Percentiles rank a stretch among this genome's conserved stretches.
Evolutionary conservation across 2,329 filamentous ascomycete species (phyloP).

Genomic region (Chaetomium globosum): DNA sequence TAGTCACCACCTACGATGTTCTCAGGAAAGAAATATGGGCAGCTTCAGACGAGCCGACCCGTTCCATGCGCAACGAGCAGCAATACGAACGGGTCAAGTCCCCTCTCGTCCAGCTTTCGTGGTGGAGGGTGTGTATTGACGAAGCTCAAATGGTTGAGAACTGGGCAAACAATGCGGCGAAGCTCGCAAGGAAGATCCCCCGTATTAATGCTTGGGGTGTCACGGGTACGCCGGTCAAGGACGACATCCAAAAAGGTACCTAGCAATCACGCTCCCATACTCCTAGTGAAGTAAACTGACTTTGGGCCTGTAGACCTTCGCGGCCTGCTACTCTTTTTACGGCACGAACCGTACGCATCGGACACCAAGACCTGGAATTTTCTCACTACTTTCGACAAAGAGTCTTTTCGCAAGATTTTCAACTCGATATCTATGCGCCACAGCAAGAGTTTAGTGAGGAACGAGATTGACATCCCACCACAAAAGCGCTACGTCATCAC

Average conservation of each 20-base stretch:
- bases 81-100: slow-evolving; percentile 69
- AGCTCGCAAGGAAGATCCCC: slow-evolving; percentile 77
- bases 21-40: slow-evolving; percentile 82
- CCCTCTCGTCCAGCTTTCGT: slow-evolving; percentile 77
- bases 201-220: slow-evolving; percentile 89
- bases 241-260: slow-evolving; percentile 47
- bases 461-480: slow-evolving; percentile 75
- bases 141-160: slow-evolving; percentile 94
- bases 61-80: slow-evolving; percentile 65
- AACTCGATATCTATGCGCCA: slow-evolving; percentile 75
- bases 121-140: slow-evolving; percentile 81
- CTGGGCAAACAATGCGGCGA: slow-evolving; percentile 80
- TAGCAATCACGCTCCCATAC: background rate
- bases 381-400: slow-evolving; percentile 62
- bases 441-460: slow-evolving; percentile 77
- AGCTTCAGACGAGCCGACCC: slow-evolving; percentile 68
- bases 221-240: slow-evolving; percentile 85
- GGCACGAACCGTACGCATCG: slow-evolving; percentile 73
- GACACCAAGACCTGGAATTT: slow-evolving; percentile 67
- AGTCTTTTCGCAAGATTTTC: slow-evolving; percentile 70
- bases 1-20: slow-evolving; percentile 68
- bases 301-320: slow-evolving; percentile 61
- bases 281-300: slow-evolving; percentile 9
- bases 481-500: slow-evolving; percentile 88
- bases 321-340: slow-evolving; percentile 79